A percentile compares a stretch with the other conserved stretches of the same genome.
These are phyloP conservation scores for Lipomyces oligophaga DNA, from an alignment of 805 yeast genomes.

Conservation along the genomic window DNA sequence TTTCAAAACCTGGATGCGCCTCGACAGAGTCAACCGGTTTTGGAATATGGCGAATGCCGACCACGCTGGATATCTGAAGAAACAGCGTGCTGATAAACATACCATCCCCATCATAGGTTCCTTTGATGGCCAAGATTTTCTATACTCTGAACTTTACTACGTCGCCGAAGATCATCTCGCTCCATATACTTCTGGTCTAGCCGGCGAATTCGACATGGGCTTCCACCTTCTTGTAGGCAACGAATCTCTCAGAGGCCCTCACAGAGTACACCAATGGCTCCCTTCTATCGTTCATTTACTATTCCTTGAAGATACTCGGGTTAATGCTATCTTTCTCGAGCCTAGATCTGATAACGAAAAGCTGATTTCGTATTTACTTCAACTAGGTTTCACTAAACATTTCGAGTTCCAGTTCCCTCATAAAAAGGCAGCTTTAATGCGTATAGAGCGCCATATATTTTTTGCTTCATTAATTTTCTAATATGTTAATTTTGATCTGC, in stretches of 20 bases:
- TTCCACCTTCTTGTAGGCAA: constrained; percentile 33
- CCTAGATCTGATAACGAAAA: constrained; percentile 32
- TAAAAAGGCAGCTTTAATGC: constrained; percentile 33
- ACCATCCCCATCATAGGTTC: constrained; percentile 26
- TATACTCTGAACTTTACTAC: constrained; percentile 33
- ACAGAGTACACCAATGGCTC: constrained; percentile 31
- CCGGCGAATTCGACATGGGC: constrained; percentile 30
- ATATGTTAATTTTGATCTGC: too few relatives aligned
- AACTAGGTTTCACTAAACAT: constrained; percentile 23
- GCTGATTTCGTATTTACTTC: constrained; percentile 26
- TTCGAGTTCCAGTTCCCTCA: constrained; percentile 33
- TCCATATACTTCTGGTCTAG: constrained; percentile 20
- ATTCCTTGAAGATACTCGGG: constrained; percentile 28
- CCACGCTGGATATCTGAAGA: constrained; percentile 25
- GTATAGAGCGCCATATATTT: constrained; percentile 26
- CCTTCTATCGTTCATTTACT: constrained; percentile 30
- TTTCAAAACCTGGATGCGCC: constrained; percentile 31
- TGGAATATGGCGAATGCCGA: constrained; percentile 29
- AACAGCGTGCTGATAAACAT: constrained; percentile 23
- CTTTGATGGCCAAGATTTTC: constrained; percentile 26
- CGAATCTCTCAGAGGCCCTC: constrained; percentile 33
- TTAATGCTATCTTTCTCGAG: constrained; percentile 29
- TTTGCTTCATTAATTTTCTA: too few relatives aligned
- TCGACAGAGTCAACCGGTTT: constrained; percentile 30
- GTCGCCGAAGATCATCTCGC: constrained; percentile 31